Evolutionary conservation across 202 grass and related monocot genomes (phyloP).

Genomic region (Dendrocalamus latiflorus): DNA sequence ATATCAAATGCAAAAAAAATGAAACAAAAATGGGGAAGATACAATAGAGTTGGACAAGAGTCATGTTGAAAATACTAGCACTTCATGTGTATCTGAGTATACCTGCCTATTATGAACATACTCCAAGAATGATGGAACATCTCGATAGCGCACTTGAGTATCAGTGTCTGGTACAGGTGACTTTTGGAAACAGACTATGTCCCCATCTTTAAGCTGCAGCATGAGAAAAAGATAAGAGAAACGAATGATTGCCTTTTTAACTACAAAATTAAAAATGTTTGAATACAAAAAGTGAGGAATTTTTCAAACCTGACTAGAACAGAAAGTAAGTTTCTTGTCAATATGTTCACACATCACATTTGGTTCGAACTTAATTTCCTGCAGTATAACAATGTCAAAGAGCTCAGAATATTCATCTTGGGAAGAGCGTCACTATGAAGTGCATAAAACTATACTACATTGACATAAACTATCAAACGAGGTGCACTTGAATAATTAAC

Average conservation of each 20-base stretch:
- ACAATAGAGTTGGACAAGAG: conserved; percentile 11
- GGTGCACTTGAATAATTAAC: neutral
- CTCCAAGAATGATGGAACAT: conserved; percentile 92
- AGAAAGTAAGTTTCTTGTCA: conserved; percentile 82
- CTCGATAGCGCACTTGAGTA: conserved; percentile 66
- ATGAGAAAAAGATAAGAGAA: neutral
- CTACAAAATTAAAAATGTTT: neutral
- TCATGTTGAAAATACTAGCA: neutral
- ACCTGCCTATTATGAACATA: conserved; percentile 96
- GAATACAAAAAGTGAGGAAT: neutral
- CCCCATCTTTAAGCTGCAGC: conserved; percentile 88
- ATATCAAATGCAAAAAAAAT: no score
- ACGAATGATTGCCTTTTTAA: neutral
- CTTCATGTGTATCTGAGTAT: conserved; percentile 27
- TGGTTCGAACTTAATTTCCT: conserved; percentile 99
- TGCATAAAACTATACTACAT: conserved; percentile 7
- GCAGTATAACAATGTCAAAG: conserved; percentile 34
- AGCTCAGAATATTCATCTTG: conserved; percentile 15
- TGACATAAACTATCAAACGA: neutral
- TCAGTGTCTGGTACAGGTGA: conserved; percentile 35
- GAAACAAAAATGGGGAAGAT: neutral
- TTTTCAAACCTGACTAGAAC: conserved; percentile 75
- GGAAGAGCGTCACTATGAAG: conserved; percentile 14
- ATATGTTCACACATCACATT: conserved; percentile 93
- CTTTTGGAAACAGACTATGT: conserved; percentile 89